Percentiles rank a stretch among this genome's conserved stretches.
phyloP scores from a whole-genome alignment of 495 filamentous ascomycete species.

The Cercophora newfieldiana region DNA sequence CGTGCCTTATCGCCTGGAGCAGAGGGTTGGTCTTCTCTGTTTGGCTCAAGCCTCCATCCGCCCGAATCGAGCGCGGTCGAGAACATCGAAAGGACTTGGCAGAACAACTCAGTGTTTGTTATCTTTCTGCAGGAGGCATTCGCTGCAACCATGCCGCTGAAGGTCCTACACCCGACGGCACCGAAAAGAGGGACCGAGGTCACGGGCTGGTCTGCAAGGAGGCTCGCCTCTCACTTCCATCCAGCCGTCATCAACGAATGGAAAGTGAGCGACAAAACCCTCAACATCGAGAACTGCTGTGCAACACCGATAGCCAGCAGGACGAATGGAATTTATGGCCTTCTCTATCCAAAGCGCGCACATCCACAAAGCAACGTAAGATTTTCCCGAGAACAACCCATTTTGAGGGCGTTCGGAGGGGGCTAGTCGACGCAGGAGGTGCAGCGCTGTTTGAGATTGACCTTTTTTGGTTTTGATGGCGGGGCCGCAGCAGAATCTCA shows the following conservation, averaged over 20 bases:
- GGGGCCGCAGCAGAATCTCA: not conserved
- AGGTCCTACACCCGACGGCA: not conserved
- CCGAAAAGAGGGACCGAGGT: not conserved
- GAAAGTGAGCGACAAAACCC: not conserved
- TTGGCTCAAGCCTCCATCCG: too few species aligned
- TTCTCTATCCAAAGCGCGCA: not conserved
- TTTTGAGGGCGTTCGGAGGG: not conserved
- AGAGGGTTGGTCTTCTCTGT: too few species aligned
- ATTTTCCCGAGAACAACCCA: not conserved
- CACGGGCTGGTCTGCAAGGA: not conserved
- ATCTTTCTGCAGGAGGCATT: not conserved
- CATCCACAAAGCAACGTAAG: not conserved
- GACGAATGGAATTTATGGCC: not conserved
- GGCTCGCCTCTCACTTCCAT: not conserved
- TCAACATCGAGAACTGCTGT: not conserved
- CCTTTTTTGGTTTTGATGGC: not conserved
- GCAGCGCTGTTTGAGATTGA: conserved; percentile 6
- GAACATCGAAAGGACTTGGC: not conserved
- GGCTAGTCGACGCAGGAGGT: conserved; percentile 3
- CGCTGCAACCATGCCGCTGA: not conserved
- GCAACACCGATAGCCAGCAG: not conserved
- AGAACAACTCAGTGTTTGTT: not conserved
- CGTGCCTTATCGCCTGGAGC: too few species aligned
- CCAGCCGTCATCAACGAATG: not conserved
- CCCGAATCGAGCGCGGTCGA: too few species aligned